phyloP scores from a whole-genome alignment of 371 early-diverging fungal genomes.

The Haplosporangium sp. region DNA sequence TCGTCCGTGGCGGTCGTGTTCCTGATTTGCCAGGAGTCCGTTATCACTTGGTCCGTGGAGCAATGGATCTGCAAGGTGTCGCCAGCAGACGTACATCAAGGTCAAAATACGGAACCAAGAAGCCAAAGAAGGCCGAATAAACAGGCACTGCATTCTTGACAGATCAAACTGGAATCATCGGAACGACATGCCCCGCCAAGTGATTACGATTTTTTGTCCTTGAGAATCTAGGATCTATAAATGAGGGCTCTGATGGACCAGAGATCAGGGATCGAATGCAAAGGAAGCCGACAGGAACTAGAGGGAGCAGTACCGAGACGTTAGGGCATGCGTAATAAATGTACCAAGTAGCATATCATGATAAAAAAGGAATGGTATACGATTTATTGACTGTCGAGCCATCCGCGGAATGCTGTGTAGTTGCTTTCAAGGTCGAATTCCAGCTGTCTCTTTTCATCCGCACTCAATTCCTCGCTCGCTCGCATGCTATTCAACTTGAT shows the following conservation, averaged over 20 bases:
- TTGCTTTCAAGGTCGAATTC: constrained; percentile 92
- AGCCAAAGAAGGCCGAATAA: constrained; percentile 66
- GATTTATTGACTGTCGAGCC: constrained; percentile 54
- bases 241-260: no score
- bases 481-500: constrained; percentile 91
- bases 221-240: no score
- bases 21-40: constrained; percentile 98
- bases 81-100: constrained; percentile 85
- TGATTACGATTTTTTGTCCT: no score
- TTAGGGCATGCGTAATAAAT: no score
- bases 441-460: constrained; percentile 92
- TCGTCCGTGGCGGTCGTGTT: constrained; percentile 94
- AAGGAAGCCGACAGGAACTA: no score
- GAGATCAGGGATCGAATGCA: no score
- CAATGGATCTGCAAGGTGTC: constrained; percentile 95
- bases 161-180: not conserved
- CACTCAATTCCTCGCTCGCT: constrained; percentile 88
- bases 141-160: not conserved
- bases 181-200: not conserved
- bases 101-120: constrained; percentile 95
- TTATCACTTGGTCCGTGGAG: constrained; percentile 94
- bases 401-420: constrained; percentile 71
- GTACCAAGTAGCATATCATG: no score
- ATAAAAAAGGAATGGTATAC: no score
- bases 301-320: no score